Percentiles rank a stretch among this genome's conserved stretches.
Conservation (phyloP, 2,329 filamentous ascomycete genomes). For the Juglanconis oblonga region DNA sequence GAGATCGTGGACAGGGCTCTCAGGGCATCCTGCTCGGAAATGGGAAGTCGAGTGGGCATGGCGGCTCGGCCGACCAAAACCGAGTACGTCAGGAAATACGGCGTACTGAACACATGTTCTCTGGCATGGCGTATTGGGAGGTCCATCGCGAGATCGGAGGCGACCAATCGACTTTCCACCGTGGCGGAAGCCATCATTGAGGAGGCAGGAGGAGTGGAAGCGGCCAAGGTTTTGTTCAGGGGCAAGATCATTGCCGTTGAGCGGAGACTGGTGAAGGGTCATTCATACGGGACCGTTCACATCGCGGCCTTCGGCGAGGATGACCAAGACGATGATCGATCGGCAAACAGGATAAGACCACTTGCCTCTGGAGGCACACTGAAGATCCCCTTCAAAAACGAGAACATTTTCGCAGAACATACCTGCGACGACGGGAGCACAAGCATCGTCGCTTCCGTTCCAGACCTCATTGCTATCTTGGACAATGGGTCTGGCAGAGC, state of each 20-base stretch:
- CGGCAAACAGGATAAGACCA: not conserved
- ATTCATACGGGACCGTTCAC: slow-evolving; percentile 41
- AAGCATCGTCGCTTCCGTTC: slow-evolving; percentile 42
- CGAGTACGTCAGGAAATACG: slow-evolving; percentile 30
- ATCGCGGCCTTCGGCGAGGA: slow-evolving; percentile 24
- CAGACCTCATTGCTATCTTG: slow-evolving; percentile 47
- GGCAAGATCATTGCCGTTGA: slow-evolving; percentile 54
- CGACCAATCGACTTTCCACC: slow-evolving; percentile 39
- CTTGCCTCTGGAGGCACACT: slow-evolving; percentile 21
- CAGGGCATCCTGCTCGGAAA: slow-evolving; percentile 37
- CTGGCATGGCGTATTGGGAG: slow-evolving; percentile 47
- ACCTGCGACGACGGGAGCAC: slow-evolving; percentile 16
- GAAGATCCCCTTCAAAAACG: slow-evolving; percentile 28
- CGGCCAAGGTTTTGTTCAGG: slow-evolving; percentile 46
- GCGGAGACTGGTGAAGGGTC: slow-evolving; percentile 44
- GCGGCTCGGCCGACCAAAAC: slow-evolving; percentile 31
- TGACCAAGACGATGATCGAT: slow-evolving; percentile 20
- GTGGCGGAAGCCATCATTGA: slow-evolving; percentile 46
- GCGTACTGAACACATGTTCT: slow-evolving; percentile 34
- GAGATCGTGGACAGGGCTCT: slow-evolving; percentile 40
- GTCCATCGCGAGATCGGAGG: slow-evolving; percentile 39
- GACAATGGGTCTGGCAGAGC: slow-evolving; percentile 46
- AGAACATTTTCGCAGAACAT: slow-evolving; percentile 24
- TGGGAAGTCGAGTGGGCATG: slow-evolving; percentile 37
- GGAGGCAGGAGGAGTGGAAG: slow-evolving; percentile 43